These are phyloP conservation scores for Polygonum maritimum DNA, from an alignment of 148 eudicot species.

Conservation along the genomic window DNA sequence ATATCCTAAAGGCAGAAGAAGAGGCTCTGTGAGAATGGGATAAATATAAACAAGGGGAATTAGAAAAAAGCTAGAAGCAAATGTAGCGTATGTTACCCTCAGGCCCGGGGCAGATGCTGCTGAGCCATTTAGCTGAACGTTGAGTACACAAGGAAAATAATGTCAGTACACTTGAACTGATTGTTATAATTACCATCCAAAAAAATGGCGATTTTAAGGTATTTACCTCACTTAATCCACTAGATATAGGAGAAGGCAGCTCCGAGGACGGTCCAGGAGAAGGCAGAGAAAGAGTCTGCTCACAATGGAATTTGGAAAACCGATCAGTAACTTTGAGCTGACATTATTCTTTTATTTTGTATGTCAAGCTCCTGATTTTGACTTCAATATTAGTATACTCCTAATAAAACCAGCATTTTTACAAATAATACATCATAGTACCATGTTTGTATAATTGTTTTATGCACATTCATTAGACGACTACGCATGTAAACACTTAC, in stretches of 20 bases:
- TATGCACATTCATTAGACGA: background rate
- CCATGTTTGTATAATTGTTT: background rate
- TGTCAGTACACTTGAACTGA: background rate
- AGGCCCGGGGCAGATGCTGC: slow-evolving; percentile 2
- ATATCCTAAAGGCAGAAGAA: background rate
- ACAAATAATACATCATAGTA: background rate
- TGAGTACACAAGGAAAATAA: background rate
- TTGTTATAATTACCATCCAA: background rate
- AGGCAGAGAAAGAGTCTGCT: slow-evolving; percentile 57
- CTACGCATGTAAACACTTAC: slow-evolving; percentile 23
- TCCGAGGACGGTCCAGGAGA: slow-evolving; percentile 21
- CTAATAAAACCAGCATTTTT: background rate
- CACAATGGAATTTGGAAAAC: background rate
- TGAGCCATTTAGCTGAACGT: background rate
- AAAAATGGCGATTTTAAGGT: background rate
- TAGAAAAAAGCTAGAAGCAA: background rate
- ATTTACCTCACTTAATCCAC: slow-evolving; percentile 34
- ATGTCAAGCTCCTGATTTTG: background rate
- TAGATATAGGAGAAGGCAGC: slow-evolving; percentile 38
- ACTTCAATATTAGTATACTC: background rate
- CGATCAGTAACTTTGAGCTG: background rate
- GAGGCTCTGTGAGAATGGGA: background rate
- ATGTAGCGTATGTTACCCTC: background rate
- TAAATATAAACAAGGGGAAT: too few relatives aligned
- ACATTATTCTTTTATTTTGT: background rate